Conservation (phyloP, 2,329 filamentous ascomycete species). For the Stagonosporopsis chrysanthemi region DNA sequence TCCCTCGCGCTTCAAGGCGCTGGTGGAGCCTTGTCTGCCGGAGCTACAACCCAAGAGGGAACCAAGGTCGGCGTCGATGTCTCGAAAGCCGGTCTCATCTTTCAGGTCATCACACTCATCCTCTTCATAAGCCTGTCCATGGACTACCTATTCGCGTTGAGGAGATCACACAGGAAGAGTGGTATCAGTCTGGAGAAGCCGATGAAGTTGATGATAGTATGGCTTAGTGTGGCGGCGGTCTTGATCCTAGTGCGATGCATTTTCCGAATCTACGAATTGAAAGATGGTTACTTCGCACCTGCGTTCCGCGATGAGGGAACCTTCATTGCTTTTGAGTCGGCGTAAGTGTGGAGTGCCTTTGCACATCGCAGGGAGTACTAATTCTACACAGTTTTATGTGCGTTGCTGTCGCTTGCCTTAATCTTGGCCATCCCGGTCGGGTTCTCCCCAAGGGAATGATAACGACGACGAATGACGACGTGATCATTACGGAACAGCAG, state of each 20-base stretch:
- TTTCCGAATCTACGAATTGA: conserved; percentile 19
- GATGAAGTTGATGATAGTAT: neutral
- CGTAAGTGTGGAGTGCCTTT: conserved; percentile 3
- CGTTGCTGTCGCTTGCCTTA: conserved; percentile 9
- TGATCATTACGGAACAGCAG: neutral
- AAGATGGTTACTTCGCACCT: conserved; percentile 19
- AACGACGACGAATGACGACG: neutral
- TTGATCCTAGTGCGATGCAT: conserved; percentile 14
- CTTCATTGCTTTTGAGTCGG: conserved; percentile 19
- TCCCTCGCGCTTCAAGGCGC: conserved; percentile 20
- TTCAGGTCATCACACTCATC: conserved; percentile 10
- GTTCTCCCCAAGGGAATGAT: neutral
- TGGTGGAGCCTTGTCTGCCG: conserved; percentile 18
- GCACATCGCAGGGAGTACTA: neutral
- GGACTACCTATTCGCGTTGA: conserved; percentile 3
- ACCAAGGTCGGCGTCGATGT: conserved; percentile 7
- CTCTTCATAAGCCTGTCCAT: conserved; percentile 3
- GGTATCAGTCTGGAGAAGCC: neutral
- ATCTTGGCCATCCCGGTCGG: conserved; percentile 7
- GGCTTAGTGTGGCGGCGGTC: neutral
- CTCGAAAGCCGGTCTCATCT: conserved; percentile 14
- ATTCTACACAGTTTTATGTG: neutral
- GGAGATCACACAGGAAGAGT: neutral
- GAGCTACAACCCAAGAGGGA: neutral
- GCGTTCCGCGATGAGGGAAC: conserved; percentile 9